Base-by-base conservation (phyloP, 1,284 basidiomycete species). In the Coriolopsis trogii region DNA sequence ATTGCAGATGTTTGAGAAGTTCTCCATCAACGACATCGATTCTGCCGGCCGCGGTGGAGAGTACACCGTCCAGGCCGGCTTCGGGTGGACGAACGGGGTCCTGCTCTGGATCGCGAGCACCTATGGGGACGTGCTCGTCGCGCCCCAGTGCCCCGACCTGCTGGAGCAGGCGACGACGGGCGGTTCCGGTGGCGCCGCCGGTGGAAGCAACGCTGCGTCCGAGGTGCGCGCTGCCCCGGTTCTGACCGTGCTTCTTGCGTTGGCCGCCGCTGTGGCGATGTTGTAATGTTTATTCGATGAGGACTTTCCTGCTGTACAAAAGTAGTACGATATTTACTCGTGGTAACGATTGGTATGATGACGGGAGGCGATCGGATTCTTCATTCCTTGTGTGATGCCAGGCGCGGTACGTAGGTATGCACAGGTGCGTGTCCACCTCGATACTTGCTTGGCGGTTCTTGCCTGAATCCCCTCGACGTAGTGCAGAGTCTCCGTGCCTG, bases 11-110 rank as follows among this genome's bases (percentile, higher is more conserved):
- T 95, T 90, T 63, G 93, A 96, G 66, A 96, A 96, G 67, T 89
- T 89, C 68, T 88, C 85, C 1, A 80, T 76, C 45, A 70, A 83
- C 2, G 86, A 95, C 55, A 79, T 93, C 21, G 90, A 95, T 69
- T 89, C 88, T 1, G 89, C 91, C 0, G 94, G 93, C 4, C 78
- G 78, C 15, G 93, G 93, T 6, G 92, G 93, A 16, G 92, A 95
- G 74, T 95, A 95, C 61, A 87, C 82, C 1, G 89, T 91, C 3
- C 89, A 89, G 70, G 79, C 75, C 34, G 53, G 75, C 59, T 28
- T 92, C 64, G 91, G 93, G n/a, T 95, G 93, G 93, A 94, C 92
- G 24, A 95, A 95, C 66, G 93, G 91, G 28, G 90, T 89, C 10
- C 68, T 83, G 48, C 79, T 93, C 34, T 93, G 88, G 87, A 71